Percentiles rank a stretch among this genome's conserved stretches.
These are phyloP conservation scores for Tillandsia fasciculata DNA, from an alignment of 176 grass and related monocot species.

Conservation along the genomic window DNA sequence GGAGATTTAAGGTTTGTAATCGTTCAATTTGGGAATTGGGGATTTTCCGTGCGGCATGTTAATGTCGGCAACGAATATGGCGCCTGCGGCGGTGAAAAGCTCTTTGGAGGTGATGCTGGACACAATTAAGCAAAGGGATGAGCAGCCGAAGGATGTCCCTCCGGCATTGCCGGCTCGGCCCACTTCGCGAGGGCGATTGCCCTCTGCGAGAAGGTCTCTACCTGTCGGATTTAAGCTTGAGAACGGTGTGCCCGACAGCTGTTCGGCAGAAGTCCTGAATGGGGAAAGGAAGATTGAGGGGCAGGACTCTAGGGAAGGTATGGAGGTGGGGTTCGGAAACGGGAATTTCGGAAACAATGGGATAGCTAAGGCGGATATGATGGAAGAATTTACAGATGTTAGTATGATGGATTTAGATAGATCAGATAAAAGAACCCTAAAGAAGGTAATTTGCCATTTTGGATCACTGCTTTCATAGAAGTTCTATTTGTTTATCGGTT, in stretches of 20 bases:
- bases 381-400: not conserved
- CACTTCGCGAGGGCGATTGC: slow-evolving; percentile 57
- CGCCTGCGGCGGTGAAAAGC: slow-evolving; percentile 32
- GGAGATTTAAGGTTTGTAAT: not conserved
- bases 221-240: slow-evolving; percentile 49
- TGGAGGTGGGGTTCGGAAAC: slow-evolving; percentile 34
- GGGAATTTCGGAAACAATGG: slow-evolving; percentile 51
- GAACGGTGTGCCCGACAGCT: slow-evolving; percentile 17
- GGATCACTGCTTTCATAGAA: no score
- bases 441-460: no score
- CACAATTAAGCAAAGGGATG: slow-evolving; percentile 60
- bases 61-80: slow-evolving; percentile 34
- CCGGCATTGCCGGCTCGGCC: slow-evolving; percentile 84
- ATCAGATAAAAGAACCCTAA: no score
- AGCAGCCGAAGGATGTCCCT: slow-evolving; percentile 60
- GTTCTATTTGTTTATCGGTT: no score
- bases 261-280: slow-evolving; percentile 1
- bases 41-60: slow-evolving; percentile 24
- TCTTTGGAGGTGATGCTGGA: slow-evolving; percentile 97
- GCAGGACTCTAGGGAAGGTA: slow-evolving; percentile 21
- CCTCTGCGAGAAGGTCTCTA: slow-evolving; percentile 41
- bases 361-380: slow-evolving; percentile 30
- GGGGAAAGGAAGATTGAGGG: slow-evolving; percentile 22
- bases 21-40: not conserved
- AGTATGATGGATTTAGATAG: no score